phyloP scores from a whole-genome alignment of 768 basidiomycete genomes.

The Hypholoma fasciculare region DNA sequence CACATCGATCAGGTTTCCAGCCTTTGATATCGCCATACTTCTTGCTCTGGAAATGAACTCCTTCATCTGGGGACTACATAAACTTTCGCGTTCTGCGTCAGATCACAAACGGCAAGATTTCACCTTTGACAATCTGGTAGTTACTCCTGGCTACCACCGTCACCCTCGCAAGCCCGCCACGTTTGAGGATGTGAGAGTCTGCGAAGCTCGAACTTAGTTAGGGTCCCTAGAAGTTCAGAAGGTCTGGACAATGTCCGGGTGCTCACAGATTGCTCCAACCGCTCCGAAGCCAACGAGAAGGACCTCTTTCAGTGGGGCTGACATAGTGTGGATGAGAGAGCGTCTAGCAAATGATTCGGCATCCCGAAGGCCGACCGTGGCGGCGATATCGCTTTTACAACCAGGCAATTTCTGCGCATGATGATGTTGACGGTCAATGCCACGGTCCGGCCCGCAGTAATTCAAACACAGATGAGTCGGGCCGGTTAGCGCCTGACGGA shows the following conservation, averaged over 20 bases:
- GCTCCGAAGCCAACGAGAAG: conserved; percentile 68
- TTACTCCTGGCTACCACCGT: conserved; percentile 77
- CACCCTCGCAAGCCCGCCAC: conserved; percentile 59
- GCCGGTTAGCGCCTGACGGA: too few species aligned
- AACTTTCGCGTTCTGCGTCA: not conserved
- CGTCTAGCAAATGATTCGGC: not conserved
- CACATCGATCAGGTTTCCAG: conserved; percentile 69
- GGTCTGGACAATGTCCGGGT: not conserved
- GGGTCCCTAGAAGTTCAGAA: not conserved
- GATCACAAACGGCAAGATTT: conserved; percentile 3
- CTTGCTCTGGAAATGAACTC: conserved; percentile 54
- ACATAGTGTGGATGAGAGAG: conserved; percentile 1
- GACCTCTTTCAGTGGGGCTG: conserved; percentile 41
- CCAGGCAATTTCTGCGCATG: too few species aligned
- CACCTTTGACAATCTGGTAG: conserved; percentile 55
- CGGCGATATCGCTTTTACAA: not conserved
- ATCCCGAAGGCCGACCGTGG: not conserved
- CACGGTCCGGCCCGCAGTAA: too few species aligned
- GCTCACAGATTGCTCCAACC: conserved; percentile 63
- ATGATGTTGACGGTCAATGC: too few species aligned
- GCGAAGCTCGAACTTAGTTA: not conserved
- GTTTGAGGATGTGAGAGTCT: conserved; percentile 59
- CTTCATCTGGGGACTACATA: conserved; percentile 37
- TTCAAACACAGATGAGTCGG: too few species aligned
- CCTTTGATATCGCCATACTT: conserved; percentile 58